Conservation (phyloP, 2,329 filamentous ascomycete genomes). For the Talaromyces sp. region DNA sequence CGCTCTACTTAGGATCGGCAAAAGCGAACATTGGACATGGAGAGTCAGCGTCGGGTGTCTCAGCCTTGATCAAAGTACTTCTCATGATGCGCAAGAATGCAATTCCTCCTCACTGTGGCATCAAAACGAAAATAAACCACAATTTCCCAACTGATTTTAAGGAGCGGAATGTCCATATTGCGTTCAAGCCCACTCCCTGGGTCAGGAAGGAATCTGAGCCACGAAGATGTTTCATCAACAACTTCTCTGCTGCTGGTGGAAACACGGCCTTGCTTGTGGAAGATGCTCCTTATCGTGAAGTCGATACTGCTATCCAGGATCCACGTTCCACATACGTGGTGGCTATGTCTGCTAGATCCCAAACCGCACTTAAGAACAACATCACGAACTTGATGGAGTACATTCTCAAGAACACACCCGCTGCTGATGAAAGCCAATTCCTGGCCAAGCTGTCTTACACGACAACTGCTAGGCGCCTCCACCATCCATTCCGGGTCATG, state of each 20-base stretch:
- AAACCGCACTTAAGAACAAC: constrained; percentile 46
- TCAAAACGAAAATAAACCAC: constrained; percentile 47
- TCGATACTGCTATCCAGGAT: constrained; percentile 33
- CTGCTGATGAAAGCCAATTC: constrained; percentile 30
- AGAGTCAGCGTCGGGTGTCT: constrained; percentile 31
- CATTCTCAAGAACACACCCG: constrained; percentile 41
- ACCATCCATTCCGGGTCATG: constrained; percentile 35
- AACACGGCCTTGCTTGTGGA: constrained; percentile 65
- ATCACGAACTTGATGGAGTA: constrained; percentile 48
- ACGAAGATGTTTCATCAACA: constrained; percentile 51
- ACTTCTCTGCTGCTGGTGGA: constrained; percentile 66
- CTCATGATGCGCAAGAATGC: constrained; percentile 59
- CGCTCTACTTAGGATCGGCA: constrained; percentile 28
- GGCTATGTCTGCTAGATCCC: constrained; percentile 52
- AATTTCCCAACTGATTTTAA: constrained; percentile 29
- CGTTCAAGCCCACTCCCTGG: constrained; percentile 41
- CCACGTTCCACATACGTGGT: constrained; percentile 55
- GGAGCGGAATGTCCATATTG: constrained; percentile 27
- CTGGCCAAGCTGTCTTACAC: constrained; percentile 60
- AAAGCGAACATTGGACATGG: constrained; percentile 42
- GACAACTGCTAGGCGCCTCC: constrained; percentile 54
- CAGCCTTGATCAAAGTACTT: constrained; percentile 55
- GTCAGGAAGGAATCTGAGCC: constrained; percentile 21
- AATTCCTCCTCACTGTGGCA: constrained; percentile 63
- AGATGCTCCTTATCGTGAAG: constrained; percentile 46